These are phyloP conservation scores for Wickerhamiella pararugosa DNA, from an alignment of 1,139 yeast genomes.

Conservation along the genomic window DNA sequence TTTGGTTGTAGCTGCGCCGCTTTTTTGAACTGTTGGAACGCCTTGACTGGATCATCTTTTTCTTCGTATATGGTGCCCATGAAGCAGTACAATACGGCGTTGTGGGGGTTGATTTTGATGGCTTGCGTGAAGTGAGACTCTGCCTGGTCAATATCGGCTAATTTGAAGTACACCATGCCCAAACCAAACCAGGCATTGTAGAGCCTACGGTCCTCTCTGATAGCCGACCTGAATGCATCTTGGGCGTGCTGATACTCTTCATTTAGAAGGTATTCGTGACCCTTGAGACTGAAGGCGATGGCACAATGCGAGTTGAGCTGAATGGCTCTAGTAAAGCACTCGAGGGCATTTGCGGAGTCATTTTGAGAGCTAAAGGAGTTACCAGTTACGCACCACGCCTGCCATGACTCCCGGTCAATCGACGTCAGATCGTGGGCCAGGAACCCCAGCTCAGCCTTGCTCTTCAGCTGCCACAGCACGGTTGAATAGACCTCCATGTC, in stretches of 20 bases:
- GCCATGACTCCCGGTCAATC: constrained; percentile 48
- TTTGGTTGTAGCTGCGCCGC: constrained; percentile 78
- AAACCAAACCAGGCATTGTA: constrained; percentile 93
- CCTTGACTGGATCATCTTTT: constrained; percentile 50
- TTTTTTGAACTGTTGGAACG: constrained; percentile 66
- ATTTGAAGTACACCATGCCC: constrained; percentile 83
- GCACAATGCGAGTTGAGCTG: constrained; percentile 58
- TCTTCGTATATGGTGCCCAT: constrained; percentile 89
- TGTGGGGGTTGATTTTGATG: constrained; percentile 74
- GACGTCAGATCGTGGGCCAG: constrained; percentile 62
- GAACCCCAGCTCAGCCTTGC: constrained; percentile 64
- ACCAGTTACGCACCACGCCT: constrained; percentile 89
- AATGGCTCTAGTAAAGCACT: constrained; percentile 71
- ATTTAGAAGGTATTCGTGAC: constrained; percentile 78
- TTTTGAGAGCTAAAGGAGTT: constrained; percentile 70
- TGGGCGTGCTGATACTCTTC: constrained; percentile 88
- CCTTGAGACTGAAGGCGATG: constrained; percentile 85
- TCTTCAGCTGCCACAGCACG: constrained; percentile 80
- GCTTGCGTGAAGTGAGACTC: constrained; percentile 83
- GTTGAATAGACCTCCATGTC: constrained; percentile 93
- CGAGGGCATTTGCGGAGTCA: constrained; percentile 84
- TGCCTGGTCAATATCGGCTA: constrained; percentile 75
- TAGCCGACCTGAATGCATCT: constrained; percentile 66
- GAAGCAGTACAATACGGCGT: constrained; percentile 81
- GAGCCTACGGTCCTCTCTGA: constrained; percentile 64